Evolutionary conservation across 2,329 filamentous ascomycete species (phyloP).

Genomic region (Curvularia eragrostidis): DNA sequence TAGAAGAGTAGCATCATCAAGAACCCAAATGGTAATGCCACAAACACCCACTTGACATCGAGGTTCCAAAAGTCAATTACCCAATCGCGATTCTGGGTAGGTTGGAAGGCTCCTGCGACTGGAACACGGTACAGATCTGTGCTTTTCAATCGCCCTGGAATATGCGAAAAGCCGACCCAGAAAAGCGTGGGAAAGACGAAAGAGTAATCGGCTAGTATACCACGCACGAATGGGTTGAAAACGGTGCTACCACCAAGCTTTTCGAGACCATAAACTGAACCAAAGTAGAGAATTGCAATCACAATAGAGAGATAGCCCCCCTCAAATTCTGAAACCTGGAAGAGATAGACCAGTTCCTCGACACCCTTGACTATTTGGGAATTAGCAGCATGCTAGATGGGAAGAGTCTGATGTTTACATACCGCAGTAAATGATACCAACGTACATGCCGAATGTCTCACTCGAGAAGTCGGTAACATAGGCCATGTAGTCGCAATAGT

Average conservation of each 20-base stretch:
- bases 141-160: constrained; percentile 55
- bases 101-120: constrained; percentile 55
- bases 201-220: constrained; percentile 60
- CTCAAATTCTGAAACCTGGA: constrained; percentile 49
- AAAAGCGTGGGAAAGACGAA: constrained; percentile 58
- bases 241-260: constrained; percentile 56
- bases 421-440: constrained; percentile 64
- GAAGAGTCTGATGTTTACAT: constrained; percentile 22
- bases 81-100: constrained; percentile 56
- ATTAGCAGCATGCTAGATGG: neutral
- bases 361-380: constrained; percentile 59
- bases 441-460: constrained; percentile 62
- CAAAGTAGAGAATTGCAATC: constrained; percentile 61
- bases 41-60: constrained; percentile 60
- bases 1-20: constrained; percentile 63
- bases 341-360: constrained; percentile 62
- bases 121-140: constrained; percentile 54
- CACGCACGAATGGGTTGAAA: constrained; percentile 54
- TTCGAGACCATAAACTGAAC: constrained; percentile 59
- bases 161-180: constrained; percentile 62
- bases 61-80: constrained; percentile 62
- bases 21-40: constrained; percentile 61
- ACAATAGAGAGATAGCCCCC: constrained; percentile 59
- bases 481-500: constrained; percentile 64
- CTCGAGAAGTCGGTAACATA: constrained; percentile 65